Base-by-base conservation (phyloP, 176 grass and related monocot genomes). In the Phoenix dactylifera region DNA sequence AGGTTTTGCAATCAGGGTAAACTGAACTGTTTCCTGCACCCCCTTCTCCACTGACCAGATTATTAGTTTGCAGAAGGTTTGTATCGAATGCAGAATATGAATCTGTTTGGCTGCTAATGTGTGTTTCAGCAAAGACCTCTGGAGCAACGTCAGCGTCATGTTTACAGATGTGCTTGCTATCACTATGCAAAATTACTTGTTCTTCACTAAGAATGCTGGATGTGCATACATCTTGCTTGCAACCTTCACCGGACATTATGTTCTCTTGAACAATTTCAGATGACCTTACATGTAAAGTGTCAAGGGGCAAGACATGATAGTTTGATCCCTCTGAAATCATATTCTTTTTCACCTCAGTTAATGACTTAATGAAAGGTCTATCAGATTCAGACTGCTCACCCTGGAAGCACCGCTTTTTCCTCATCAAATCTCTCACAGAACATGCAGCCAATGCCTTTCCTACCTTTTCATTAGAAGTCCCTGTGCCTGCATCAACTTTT, bases 391-490 rank as follows among this genome's bases (percentile, higher is more conserved):
- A 76, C 23, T 74, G 69, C 63, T 82, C 86, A 82, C 50, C 55
- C 49, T 16, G 75, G 68, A 74, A 85, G 72, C 57, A 79, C 60
- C 86, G 79, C 60, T 65, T 89, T 70, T 58, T 79, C 26, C 86
- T 90, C 91, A 96, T 96, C 32, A 90, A 77, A 54, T 96, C 91
- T 44, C 91, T 90, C 63, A 90, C 61, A 82, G 91, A 96, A 74
- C 73, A 69, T 19, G 64, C 49, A 20, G 48, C 18, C 68, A 69
- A 55, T 58, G 56, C 52, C 65, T 81, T 51, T 65, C 74, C 66
- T 60, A 68, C 58, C 63, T 59, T 71, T 22, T 24, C 60, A 75
- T 35, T 51, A 79, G 77, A 81, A 78, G 81, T 72, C 51, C 74
- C 72, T 15, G 1, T 52, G 35, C 59, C 73, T 69, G 52, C 57